phyloP scores from a whole-genome alignment of 2,329 filamentous ascomycete species.

The Fusarium caatingaense region DNA sequence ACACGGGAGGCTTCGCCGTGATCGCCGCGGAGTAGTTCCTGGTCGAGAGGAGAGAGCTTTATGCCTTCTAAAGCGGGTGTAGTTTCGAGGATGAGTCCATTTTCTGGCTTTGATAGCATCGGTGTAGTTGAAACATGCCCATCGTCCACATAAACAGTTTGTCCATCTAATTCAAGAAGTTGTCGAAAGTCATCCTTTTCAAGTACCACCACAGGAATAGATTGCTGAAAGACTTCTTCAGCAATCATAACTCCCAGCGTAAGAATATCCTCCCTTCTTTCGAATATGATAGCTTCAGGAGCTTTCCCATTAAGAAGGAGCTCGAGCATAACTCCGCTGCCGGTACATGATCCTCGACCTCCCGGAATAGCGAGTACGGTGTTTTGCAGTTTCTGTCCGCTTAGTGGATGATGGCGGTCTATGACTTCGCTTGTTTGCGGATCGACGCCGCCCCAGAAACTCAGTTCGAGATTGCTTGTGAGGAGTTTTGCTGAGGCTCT shows the following conservation, averaged over 20 bases:
- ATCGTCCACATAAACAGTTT: constrained; percentile 17
- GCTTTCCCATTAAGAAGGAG: constrained; percentile 54
- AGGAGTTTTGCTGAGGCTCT: constrained; percentile 47
- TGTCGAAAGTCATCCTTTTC: constrained; percentile 23
- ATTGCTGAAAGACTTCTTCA: constrained; percentile 52
- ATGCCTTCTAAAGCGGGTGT: constrained; percentile 32
- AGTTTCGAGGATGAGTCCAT: constrained; percentile 4
- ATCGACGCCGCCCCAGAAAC: constrained; percentile 60
- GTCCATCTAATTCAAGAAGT: constrained; percentile 11
- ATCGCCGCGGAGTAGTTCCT: constrained; percentile 13
- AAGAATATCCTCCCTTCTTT: constrained; percentile 56
- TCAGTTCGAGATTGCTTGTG: constrained; percentile 48
- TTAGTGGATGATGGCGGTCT: constrained; percentile 57
- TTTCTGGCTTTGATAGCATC: not conserved
- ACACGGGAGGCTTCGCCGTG: constrained; percentile 26
- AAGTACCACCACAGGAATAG: constrained; percentile 55
- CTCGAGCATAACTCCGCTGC: constrained; percentile 59
- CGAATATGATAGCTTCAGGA: constrained; percentile 56
- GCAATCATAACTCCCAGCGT: constrained; percentile 59
- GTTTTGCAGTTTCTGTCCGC: constrained; percentile 47
- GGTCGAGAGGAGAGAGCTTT: constrained; percentile 20
- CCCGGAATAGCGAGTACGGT: constrained; percentile 57
- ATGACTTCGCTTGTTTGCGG: constrained; percentile 55
- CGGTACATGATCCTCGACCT: constrained; percentile 60
- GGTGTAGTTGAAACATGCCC: constrained; percentile 6